Evolutionary conservation across 2,329 filamentous ascomycete genomes (phyloP).

Genomic region (Lomentospora prolificans): DNA sequence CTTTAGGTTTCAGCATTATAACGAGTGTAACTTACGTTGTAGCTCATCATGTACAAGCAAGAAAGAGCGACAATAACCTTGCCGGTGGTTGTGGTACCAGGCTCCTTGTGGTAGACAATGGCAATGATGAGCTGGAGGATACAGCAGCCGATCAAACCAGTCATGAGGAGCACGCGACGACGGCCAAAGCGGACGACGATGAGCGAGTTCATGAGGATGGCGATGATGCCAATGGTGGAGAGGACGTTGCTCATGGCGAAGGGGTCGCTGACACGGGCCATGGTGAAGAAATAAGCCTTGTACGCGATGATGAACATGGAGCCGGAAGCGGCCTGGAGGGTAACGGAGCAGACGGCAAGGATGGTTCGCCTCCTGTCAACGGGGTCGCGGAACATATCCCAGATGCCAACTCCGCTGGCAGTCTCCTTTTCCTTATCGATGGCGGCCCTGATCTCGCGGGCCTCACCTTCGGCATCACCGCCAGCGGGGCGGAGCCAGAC

Average conservation of each 20-base stretch:
- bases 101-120: conserved; percentile 31
- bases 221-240: conserved; percentile 34
- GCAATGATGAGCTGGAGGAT: conserved; percentile 41
- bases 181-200: conserved; percentile 38
- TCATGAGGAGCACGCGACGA: conserved; percentile 36
- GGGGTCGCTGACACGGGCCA: conserved; percentile 37
- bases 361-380: conserved; percentile 32
- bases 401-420: conserved; percentile 22
- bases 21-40: conserved; percentile 37
- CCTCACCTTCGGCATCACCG: conserved; percentile 22
- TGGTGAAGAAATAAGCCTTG: conserved; percentile 44
- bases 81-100: conserved; percentile 20
- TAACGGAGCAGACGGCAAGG: conserved; percentile 30
- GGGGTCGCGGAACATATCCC: conserved; percentile 34
- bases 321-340: conserved; percentile 33
- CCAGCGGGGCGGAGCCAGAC: conserved; percentile 18
- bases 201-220: conserved; percentile 36
- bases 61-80: conserved; percentile 36
- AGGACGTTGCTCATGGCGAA: conserved; percentile 44
- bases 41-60: conserved; percentile 36
- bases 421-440: conserved; percentile 26
- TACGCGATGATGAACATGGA: conserved; percentile 37
- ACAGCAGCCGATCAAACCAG: conserved; percentile 34
- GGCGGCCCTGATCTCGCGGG: conserved; percentile 27
- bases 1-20: too few relatives aligned